Percentiles rank a stretch among this genome's conserved stretches.
phyloP scores from a whole-genome alignment of 1,139 yeast genomes.

The Suhomyces choctaworum region DNA sequence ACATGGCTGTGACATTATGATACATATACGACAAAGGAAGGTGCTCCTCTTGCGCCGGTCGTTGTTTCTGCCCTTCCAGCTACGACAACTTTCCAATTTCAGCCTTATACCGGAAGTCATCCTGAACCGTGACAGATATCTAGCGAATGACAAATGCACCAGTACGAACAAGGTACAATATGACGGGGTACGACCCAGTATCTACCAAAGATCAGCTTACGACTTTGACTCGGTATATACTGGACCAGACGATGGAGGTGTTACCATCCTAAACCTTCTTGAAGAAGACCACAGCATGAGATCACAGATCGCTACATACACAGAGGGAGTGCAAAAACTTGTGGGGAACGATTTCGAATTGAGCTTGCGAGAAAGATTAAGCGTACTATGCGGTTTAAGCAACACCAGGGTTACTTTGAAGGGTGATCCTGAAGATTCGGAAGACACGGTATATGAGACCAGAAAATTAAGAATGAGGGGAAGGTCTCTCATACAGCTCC shows the following conservation, averaged over 20 bases:
- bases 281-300: constrained; percentile 16
- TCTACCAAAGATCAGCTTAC: constrained; percentile 18
- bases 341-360: constrained; percentile 23
- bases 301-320: constrained; percentile 10
- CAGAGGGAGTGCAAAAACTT: constrained; percentile 15
- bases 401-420: constrained; percentile 14
- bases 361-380: constrained; percentile 25
- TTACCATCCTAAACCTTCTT: constrained; percentile 13
- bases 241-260: constrained; percentile 16
- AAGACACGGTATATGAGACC: constrained; percentile 11
- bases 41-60: too few relatives aligned
- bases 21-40: too few relatives aligned
- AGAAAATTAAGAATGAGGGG: constrained; percentile 27
- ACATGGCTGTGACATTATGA: too few relatives aligned
- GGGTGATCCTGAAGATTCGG: background rate
- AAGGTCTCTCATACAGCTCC: constrained; percentile 20
- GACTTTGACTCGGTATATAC: constrained; percentile 18
- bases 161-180: constrained; percentile 14
- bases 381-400: constrained; percentile 26
- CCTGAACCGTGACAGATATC: constrained; percentile 22
- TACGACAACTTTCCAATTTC: too few relatives aligned
- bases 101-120: constrained; percentile 13
- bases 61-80: too few relatives aligned
- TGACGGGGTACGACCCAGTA: constrained; percentile 16
- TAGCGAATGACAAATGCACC: constrained; percentile 12